Base-by-base conservation (phyloP, 441 rosid genomes). In the Pelargonium australe region DNA sequence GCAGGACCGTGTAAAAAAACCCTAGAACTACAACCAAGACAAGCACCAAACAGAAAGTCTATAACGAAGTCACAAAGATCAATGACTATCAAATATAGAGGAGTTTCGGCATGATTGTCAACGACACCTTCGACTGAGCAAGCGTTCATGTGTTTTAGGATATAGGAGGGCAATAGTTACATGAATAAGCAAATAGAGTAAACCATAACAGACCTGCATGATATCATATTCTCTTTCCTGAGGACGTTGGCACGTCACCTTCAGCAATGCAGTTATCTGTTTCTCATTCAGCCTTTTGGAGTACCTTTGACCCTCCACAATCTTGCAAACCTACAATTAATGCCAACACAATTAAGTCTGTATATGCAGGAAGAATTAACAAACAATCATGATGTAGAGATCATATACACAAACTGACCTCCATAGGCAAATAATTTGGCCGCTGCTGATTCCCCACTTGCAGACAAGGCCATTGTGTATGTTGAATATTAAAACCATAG, bases 361-460 rank as follows among this genome's bases (percentile, higher is more conserved):
- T 4, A 45, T 44, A 14, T 1, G 2, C 11, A 8, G 20, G 55
- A 3, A 49, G 11, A 65, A 60, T 57, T 17, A 20, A 31, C 12
- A 2, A 31, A 62, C 58, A 10, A 11, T 49, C 47, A 49, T 12
- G 16, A 28, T 2, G 34, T 28, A 1, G 8, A 53, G 19, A 53
- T 53, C 16, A 5, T 53, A 14, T 17, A 53, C 9, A 14, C 16
- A 19, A 53, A 19, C 5, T 66, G 31, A 94, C 98, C 94, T 95
- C 97, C 99, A 95, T 86, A 13, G 99, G 99, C 73, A 95, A 81
- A 81, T 95, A 95, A 76, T 91, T 95, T 37, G 99, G 96, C 78
- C 90, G 91, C 81, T 87, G 89, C 73, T 91, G 94, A 81, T 91
- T 95, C 76, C 99, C 99, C 55, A 95, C 97, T 86, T 89, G 94